phyloP scores from a whole-genome alignment of 176 grass and related monocot genomes.

The Alopecurus myosuroides region DNA sequence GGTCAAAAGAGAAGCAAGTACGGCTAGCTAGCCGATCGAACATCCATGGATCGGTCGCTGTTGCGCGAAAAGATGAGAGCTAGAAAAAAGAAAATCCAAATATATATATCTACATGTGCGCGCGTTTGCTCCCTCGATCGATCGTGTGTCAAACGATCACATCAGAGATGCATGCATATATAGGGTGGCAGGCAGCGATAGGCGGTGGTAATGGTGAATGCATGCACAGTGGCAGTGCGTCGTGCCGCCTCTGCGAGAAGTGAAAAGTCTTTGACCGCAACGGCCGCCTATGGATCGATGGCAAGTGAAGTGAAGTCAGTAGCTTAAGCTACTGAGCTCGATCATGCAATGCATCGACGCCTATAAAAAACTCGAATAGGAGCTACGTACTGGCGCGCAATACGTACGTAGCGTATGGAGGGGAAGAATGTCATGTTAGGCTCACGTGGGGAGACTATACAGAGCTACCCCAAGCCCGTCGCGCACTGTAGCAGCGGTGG shows the following conservation, averaged over 20 bases:
- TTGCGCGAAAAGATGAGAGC: neutral
- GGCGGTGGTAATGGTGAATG: constrained; percentile 12
- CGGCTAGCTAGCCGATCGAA: no score
- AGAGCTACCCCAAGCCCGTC: neutral
- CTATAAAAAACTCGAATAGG: no score
- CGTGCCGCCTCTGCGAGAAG: constrained; percentile 10
- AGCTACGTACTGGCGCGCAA: no score
- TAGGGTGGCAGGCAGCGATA: neutral
- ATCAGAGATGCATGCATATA: constrained; percentile 6
- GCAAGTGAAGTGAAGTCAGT: constrained; percentile 28
- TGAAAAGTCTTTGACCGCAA: constrained; percentile 35
- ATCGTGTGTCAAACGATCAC: constrained; percentile 12
- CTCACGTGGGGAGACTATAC: constrained; percentile 32
- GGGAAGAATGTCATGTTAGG: constrained; percentile 37
- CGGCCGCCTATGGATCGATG: neutral
- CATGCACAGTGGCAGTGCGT: constrained; percentile 34
- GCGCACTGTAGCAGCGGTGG: constrained; percentile 24
- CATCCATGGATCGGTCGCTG: neutral
- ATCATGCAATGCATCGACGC: no score
- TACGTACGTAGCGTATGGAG: constrained; percentile 27
- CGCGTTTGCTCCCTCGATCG: neutral
- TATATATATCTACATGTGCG: neutral
- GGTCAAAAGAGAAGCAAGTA: no score
- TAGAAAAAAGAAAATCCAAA: neutral
- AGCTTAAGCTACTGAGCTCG: no score